Percentiles rank a stretch among this genome's conserved stretches.
Evolutionary conservation across 1,284 basidiomycete species (phyloP).

Genomic region (Ceratobasidium sp.): DNA sequence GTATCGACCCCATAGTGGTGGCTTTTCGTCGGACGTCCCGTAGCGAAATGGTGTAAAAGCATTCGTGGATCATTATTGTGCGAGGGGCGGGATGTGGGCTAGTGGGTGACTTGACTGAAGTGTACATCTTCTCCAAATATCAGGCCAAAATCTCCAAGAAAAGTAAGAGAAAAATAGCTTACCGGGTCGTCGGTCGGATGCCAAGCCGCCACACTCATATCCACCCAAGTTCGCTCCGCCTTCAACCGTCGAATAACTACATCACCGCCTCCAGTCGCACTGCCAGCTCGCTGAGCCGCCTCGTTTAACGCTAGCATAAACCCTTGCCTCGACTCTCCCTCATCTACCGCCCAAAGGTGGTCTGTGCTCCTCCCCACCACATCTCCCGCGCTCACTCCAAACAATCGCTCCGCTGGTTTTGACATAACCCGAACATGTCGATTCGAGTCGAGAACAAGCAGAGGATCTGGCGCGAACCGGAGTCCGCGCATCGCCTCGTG

Average conservation of each 20-base stretch:
- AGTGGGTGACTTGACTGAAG: constrained; percentile 1
- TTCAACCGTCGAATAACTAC: constrained; percentile 35
- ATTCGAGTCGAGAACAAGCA: constrained; percentile 36
- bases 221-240: constrained; percentile 8
- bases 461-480: constrained; percentile 38
- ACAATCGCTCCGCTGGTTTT: constrained; percentile 25
- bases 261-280: constrained; percentile 8
- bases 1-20: background rate
- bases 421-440: constrained; percentile 36
- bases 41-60: constrained; percentile 39
- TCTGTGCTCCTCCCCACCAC: constrained; percentile 34
- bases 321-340: constrained; percentile 13
- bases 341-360: constrained; percentile 26
- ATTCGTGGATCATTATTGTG: constrained; percentile 42
- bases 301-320: constrained; percentile 43
- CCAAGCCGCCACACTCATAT: constrained; percentile 42
- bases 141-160: background rate
- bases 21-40: constrained; percentile 27
- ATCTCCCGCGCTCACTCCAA: constrained; percentile 22
- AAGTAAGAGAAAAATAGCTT: background rate
- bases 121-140: constrained; percentile 27
- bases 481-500: constrained; percentile 43
- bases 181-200: constrained; percentile 42
- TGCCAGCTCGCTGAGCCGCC: constrained; percentile 30
- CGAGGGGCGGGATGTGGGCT: constrained; percentile 16